Conservation (phyloP, 352 stramenopile genomes). For the Globisporangium ultimum region DNA sequence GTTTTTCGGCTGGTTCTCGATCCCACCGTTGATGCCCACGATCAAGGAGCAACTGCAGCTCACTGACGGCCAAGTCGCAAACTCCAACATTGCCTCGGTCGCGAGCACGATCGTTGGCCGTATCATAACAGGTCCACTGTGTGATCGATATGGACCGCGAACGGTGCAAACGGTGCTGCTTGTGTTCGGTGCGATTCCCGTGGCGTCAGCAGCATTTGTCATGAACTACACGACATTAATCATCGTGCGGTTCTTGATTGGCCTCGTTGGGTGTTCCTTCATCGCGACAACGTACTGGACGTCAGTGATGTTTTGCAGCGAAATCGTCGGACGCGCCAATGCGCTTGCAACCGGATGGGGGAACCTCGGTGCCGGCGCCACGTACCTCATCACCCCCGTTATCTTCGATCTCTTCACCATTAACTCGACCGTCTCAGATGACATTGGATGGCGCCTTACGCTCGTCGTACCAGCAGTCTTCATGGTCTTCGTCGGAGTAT, state of each 20-base stretch:
- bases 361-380: constrained; percentile 89
- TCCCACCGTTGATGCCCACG: constrained; percentile 90
- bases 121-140: constrained; percentile 88
- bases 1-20: constrained; percentile 95
- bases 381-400: constrained; percentile 82
- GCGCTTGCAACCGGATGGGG: constrained; percentile 91
- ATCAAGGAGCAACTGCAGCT: constrained; percentile 85
- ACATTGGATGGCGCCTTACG: constrained; percentile 88
- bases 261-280: constrained; percentile 91
- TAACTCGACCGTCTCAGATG: constrained; percentile 32
- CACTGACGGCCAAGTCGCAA: constrained; percentile 80
- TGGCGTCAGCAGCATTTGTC: constrained; percentile 79
- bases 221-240: constrained; percentile 70
- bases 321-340: constrained; percentile 93
- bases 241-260: constrained; percentile 91
- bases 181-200: constrained; percentile 73
- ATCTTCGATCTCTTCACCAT: constrained; percentile 88
- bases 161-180: constrained; percentile 79
- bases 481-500: constrained; percentile 65
- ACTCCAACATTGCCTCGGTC: constrained; percentile 89
- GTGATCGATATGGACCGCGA: constrained; percentile 89
- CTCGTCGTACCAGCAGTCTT: constrained; percentile 86
- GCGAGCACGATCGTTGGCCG: constrained; percentile 89
- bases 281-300: constrained; percentile 94
- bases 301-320: constrained; percentile 89